A percentile compares a stretch with the other conserved stretches of the same genome.
phyloP scores from a whole-genome alignment of 164 flowering plant genomes.

The Sextonia rubra region DNA sequence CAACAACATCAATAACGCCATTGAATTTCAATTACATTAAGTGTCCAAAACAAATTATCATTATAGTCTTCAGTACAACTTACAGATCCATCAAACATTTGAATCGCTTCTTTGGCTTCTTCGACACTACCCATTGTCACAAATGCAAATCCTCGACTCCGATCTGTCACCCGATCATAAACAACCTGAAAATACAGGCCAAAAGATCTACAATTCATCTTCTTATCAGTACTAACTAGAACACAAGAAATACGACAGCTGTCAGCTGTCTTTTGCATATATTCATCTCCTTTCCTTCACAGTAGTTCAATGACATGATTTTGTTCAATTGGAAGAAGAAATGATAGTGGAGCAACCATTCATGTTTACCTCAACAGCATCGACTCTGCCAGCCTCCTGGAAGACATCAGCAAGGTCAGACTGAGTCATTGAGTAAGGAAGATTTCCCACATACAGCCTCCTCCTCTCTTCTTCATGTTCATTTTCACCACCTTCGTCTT shows the following conservation, averaged over 20 bases:
- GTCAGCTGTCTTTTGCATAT: too few relatives aligned
- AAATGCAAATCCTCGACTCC: constrained; percentile 93
- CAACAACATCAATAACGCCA: not conserved
- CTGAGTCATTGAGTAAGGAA: constrained; percentile 67
- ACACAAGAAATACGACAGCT: not conserved
- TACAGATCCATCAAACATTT: constrained; percentile 82
- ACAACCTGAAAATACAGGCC: constrained; percentile 46
- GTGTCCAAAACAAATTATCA: not conserved
- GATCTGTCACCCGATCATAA: constrained; percentile 72
- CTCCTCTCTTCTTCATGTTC: constrained; percentile 24
- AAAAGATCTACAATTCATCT: too few relatives aligned
- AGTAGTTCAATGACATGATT: too few relatives aligned
- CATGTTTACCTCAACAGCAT: constrained; percentile 41
- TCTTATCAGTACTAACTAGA: too few relatives aligned
- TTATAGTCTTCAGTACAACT: constrained; percentile 22
- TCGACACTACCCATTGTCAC: constrained; percentile 74
- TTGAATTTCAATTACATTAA: too few relatives aligned
- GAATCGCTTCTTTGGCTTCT: constrained; percentile 77
- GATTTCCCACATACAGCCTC: constrained; percentile 78
- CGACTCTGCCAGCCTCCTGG: constrained; percentile 64
- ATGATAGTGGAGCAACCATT: too few relatives aligned
- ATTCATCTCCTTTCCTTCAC: too few relatives aligned
- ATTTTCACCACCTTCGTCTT: constrained; percentile 4
- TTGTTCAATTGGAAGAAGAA: too few relatives aligned
- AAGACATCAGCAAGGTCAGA: constrained; percentile 55